These are phyloP conservation scores for Wickerhamiella bombiphila DNA, from an alignment of 805 yeast genomes.

Conservation along the genomic window DNA sequence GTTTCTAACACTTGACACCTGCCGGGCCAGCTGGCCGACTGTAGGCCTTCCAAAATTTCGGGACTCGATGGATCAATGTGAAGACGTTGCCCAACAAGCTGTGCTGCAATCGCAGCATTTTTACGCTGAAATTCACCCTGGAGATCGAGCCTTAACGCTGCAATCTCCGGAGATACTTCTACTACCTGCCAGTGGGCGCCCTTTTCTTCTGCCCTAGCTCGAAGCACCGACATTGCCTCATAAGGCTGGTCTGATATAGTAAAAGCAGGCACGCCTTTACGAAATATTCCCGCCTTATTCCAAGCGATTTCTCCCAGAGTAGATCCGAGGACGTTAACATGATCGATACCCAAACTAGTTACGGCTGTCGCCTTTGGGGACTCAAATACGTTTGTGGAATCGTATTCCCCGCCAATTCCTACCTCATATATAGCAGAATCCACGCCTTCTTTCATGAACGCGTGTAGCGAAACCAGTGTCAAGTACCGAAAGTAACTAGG, in stretches of 20 bases:
- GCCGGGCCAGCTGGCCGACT: constrained; percentile 65
- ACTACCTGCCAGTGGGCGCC: constrained; percentile 38
- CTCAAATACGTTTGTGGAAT: constrained; percentile 80
- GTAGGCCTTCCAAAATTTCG: constrained; percentile 11
- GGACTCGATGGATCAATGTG: constrained; percentile 13
- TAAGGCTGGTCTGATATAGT: constrained; percentile 43
- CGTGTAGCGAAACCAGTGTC: constrained; percentile 81
- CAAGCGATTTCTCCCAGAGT: constrained; percentile 85
- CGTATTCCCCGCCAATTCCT: constrained; percentile 96
- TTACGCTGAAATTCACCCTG: constrained; percentile 66
- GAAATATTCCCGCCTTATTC: constrained; percentile 93
- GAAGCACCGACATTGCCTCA: constrained; percentile 33
- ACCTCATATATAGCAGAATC: constrained; percentile 92
- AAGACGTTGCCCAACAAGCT: constrained; percentile 43
- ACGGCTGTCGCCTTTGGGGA: constrained; percentile 78
- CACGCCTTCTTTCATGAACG: constrained; percentile 76
- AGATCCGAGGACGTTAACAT: constrained; percentile 69
- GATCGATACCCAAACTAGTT: constrained; percentile 81
- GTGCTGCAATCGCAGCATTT: constrained; percentile 81
- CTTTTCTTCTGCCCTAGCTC: constrained; percentile 56
- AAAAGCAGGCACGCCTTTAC: constrained; percentile 49
- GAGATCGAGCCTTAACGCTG: constrained; percentile 21
- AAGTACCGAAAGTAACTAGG: constrained; percentile 90
- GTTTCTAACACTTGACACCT: constrained; percentile 59
- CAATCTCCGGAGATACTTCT: constrained; percentile 28